phyloP scores from a whole-genome alignment of 345 rosid species.

The Eucalyptus erythrocorys region DNA sequence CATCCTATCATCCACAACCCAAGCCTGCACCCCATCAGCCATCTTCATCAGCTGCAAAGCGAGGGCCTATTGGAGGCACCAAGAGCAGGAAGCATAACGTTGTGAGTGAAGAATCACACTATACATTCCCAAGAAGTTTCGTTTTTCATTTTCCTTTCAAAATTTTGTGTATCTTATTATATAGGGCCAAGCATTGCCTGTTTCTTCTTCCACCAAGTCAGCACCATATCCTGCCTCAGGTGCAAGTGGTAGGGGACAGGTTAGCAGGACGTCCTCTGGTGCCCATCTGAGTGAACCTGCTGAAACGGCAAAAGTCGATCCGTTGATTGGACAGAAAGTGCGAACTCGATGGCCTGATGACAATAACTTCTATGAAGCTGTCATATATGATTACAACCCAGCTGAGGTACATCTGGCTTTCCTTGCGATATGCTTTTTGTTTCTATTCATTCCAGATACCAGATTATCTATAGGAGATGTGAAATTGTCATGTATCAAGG shows the following conservation, averaged over 20 bases:
- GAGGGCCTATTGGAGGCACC: constrained; percentile 39
- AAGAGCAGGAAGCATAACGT: constrained; percentile 73
- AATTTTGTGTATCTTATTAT: background rate
- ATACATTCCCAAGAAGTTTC: background rate
- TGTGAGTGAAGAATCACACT: constrained; percentile 27
- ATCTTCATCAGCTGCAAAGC: constrained; percentile 44
- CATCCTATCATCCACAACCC: constrained; percentile 49
- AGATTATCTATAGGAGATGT: background rate
- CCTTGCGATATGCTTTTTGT: background rate
- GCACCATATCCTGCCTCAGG: constrained; percentile 38
- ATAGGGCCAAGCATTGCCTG: constrained; percentile 42
- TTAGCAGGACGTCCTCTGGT: constrained; percentile 38
- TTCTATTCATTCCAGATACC: background rate
- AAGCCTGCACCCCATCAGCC: constrained; percentile 43
- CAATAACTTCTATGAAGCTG: constrained; percentile 86
- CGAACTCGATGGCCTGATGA: constrained; percentile 93
- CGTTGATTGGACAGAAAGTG: constrained; percentile 59
- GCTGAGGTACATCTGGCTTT: constrained; percentile 32
- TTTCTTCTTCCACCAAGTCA: constrained; percentile 53
- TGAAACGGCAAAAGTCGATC: constrained; percentile 32
- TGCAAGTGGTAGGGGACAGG: constrained; percentile 50
- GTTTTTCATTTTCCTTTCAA: background rate
- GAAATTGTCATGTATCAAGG: background rate
- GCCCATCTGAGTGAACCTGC: constrained; percentile 26
- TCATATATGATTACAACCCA: constrained; percentile 56